Evolutionary conservation across 2,329 filamentous ascomycete species (phyloP).

Genomic region (Chrysosporium queenslandicum): DNA sequence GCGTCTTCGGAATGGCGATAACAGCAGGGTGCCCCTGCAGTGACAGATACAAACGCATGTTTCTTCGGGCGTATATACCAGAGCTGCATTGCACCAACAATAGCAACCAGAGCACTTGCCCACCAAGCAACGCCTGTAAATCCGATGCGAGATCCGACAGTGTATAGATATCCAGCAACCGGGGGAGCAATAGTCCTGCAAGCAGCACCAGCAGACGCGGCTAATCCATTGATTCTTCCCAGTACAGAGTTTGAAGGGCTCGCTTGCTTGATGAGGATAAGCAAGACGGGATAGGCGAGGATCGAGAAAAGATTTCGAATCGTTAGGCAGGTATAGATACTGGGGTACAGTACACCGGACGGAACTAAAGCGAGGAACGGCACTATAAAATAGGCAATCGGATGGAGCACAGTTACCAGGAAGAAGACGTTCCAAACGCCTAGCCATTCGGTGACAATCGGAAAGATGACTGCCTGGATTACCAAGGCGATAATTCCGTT

Average conservation of each 20-base stretch:
- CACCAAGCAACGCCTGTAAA: constrained; percentile 57
- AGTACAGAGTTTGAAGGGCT: constrained; percentile 52
- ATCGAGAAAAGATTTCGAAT: constrained; percentile 60
- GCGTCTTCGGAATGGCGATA: constrained; percentile 5
- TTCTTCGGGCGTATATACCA: constrained; percentile 46
- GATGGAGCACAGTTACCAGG: constrained; percentile 55
- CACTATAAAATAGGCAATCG: constrained; percentile 57
- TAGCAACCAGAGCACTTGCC: constrained; percentile 47
- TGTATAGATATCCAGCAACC: constrained; percentile 57
- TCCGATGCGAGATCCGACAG: constrained; percentile 46
- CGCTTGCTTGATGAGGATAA: constrained; percentile 65
- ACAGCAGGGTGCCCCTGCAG: constrained; percentile 17
- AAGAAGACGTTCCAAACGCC: constrained; percentile 60
- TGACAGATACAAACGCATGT: constrained; percentile 32
- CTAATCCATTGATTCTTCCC: constrained; percentile 62
- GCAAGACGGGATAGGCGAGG: constrained; percentile 55
- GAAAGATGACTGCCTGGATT: constrained; percentile 63
- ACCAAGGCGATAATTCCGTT: constrained; percentile 63
- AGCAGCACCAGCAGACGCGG: constrained; percentile 60
- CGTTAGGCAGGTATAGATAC: constrained; percentile 56
- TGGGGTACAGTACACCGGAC: constrained; percentile 43
- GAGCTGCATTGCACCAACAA: constrained; percentile 47
- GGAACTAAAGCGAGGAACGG: constrained; percentile 57
- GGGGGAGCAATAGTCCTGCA: constrained; percentile 61
- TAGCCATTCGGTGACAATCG: constrained; percentile 51